Percentiles rank a stretch among this genome's conserved stretches.
Evolutionary conservation across 257 asterid species (phyloP).

Genomic region (Salvia splendens): DNA sequence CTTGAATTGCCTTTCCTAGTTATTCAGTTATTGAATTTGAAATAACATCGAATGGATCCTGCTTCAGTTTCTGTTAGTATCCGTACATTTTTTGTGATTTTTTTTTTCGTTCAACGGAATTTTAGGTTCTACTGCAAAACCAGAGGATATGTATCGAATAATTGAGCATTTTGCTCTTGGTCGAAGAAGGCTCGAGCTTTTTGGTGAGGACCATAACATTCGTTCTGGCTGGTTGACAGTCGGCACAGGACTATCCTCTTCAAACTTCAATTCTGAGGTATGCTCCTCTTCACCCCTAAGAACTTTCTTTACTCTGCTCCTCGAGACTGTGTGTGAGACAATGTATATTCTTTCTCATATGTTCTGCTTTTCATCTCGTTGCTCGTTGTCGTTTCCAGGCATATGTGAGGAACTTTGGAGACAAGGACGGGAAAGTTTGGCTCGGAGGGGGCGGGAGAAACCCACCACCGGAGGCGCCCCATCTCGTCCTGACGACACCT

Average conservation of each 20-base stretch:
- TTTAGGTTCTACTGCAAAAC: constrained; percentile 94
- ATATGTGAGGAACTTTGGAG: constrained; percentile 61
- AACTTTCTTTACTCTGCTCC: background rate
- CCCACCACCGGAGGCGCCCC: constrained; percentile 98
- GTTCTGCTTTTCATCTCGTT: background rate
- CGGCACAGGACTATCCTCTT: constrained; percentile 88
- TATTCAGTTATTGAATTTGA: background rate
- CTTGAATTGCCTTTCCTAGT: constrained; percentile 17
- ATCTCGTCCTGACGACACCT: constrained; percentile 86
- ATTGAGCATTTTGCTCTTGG: constrained; percentile 99
- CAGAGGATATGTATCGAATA: constrained; percentile 98
- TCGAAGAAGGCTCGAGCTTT: constrained; percentile 96
- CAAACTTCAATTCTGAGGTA: constrained; percentile 91
- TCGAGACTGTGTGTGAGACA: background rate
- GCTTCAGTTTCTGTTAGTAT: constrained; percentile 22
- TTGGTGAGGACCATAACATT: constrained; percentile 97
- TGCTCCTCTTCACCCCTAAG: constrained; percentile 7
- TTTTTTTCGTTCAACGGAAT: constrained; percentile 22
- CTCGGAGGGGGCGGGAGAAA: constrained; percentile 94
- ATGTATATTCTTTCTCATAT: background rate
- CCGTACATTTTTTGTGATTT: constrained; percentile 23
- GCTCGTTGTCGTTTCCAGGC: constrained; percentile 49
- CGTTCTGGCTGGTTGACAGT: constrained; percentile 98
- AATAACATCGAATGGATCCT: background rate
- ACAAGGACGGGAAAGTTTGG: constrained; percentile 96